Evolutionary conservation across 495 filamentous ascomycete species (phyloP).

Genomic region (Penicillium paradoxum): DNA sequence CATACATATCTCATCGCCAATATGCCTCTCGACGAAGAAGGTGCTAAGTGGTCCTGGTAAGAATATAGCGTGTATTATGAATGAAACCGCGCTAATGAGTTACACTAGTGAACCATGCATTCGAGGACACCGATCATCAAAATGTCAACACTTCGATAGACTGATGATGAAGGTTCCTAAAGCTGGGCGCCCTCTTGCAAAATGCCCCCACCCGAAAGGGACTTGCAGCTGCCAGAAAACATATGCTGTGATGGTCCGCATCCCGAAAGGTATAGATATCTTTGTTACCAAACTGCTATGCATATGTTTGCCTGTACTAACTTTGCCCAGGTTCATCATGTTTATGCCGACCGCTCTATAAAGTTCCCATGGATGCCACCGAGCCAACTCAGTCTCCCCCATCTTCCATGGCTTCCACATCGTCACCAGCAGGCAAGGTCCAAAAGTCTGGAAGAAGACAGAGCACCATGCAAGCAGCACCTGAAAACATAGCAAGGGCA

Average conservation of each 20-base stretch:
- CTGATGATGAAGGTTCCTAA: conserved; percentile 76
- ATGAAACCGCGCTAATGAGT: not conserved
- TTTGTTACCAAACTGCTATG: not conserved
- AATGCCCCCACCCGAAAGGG: conserved; percentile 67
- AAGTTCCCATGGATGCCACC: conserved; percentile 22
- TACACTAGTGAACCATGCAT: conserved; percentile 69
- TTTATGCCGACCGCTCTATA: conserved; percentile 40
- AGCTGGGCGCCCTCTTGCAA: conserved; percentile 70
- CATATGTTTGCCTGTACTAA: conserved; percentile 3
- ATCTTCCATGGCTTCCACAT: conserved; percentile 6
- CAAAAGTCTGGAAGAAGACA: conserved; percentile 27
- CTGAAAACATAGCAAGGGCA: conserved; percentile 27
- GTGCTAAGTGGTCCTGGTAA: conserved; percentile 51
- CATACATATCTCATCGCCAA: conserved; percentile 2
- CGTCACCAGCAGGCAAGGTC: conserved; percentile 19
- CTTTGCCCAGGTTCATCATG: conserved; percentile 29
- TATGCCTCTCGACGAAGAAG: conserved; percentile 48
- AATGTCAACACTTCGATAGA: conserved; percentile 71
- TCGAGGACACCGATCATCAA: conserved; percentile 79
- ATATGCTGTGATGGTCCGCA: conserved; percentile 48
- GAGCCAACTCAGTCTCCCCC: conserved; percentile 15
- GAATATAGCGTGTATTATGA: not conserved
- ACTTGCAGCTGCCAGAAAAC: conserved; percentile 53
- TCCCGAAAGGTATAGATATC: conserved; percentile 41
- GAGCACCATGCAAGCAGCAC: conserved; percentile 24